phyloP scores from a whole-genome alignment of 768 basidiomycete species.

The Candolleomyces efflorescens region DNA sequence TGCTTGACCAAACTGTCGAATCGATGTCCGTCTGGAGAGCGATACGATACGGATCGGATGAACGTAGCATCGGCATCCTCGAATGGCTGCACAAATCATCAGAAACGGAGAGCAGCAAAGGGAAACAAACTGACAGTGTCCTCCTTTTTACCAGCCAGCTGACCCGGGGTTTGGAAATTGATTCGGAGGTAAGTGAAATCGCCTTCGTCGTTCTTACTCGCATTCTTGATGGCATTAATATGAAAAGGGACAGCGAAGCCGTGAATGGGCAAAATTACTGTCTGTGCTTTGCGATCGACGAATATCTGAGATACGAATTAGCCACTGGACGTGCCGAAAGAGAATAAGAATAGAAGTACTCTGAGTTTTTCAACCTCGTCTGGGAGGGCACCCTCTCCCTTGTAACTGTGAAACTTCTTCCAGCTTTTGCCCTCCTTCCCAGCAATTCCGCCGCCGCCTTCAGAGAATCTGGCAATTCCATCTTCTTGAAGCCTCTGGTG shows the following conservation, averaged over 20 bases:
- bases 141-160: slow-evolving; percentile 96
- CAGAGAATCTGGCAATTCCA: slow-evolving; percentile 80
- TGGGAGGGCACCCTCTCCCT: slow-evolving; percentile 88
- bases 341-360: slow-evolving; percentile 42
- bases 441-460: slow-evolving; percentile 67
- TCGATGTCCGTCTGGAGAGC: slow-evolving; percentile 84
- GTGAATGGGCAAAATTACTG: slow-evolving; percentile 88
- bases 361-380: slow-evolving; percentile 74
- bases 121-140: slow-evolving; percentile 65
- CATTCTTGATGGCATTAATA: slow-evolving; percentile 97
- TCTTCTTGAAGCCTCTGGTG: slow-evolving; percentile 73
- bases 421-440: slow-evolving; percentile 90
- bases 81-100: slow-evolving; percentile 59
- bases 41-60: slow-evolving; percentile 91
- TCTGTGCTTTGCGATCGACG: slow-evolving; percentile 87
- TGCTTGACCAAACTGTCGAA: slow-evolving; percentile 87
- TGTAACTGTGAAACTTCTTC: slow-evolving; percentile 96
- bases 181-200: slow-evolving; percentile 93
- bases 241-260: slow-evolving; percentile 98
- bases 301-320: slow-evolving; percentile 55
- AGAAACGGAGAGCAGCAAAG: background rate
- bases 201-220: slow-evolving; percentile 95
- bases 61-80: slow-evolving; percentile 97
- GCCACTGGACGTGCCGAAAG: background rate
- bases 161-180: slow-evolving; percentile 98